Percentiles rank a stretch among this genome's conserved stretches.
Evolutionary conservation across 139 green algal species (phyloP).

Genomic region (Zygnema circumcarinatum): DNA sequence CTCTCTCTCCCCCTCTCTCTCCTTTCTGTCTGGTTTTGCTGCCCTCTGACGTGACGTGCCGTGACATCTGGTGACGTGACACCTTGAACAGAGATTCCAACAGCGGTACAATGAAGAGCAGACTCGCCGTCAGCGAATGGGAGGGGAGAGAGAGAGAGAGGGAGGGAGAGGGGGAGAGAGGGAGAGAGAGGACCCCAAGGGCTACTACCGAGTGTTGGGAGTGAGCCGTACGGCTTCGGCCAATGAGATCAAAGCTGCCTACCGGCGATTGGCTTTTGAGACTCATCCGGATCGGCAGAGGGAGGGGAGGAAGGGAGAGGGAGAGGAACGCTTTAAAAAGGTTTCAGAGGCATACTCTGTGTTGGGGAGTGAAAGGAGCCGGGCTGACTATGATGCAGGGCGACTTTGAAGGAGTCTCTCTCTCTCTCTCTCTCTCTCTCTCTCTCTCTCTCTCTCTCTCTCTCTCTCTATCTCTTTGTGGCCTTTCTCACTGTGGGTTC

Average conservation of each 20-base stretch:
- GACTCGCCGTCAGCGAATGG: not conserved
- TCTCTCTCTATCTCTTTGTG: not conserved
- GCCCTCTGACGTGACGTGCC: no score
- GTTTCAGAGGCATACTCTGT: constrained; percentile 7
- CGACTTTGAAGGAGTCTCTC: not conserved
- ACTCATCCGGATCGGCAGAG: not conserved
- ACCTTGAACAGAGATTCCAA: not conserved
- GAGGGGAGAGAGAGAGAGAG: not conserved
- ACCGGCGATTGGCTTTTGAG: not conserved
- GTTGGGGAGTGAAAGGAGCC: not conserved
- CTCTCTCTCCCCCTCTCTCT: not conserved
- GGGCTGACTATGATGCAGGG: not conserved
- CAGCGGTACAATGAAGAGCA: not conserved
- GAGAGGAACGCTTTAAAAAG: constrained; percentile 18
- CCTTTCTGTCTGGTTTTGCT: no score
- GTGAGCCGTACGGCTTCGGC: not conserved
- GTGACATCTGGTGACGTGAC: no score
- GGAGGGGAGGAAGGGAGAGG: not conserved
- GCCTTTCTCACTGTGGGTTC: no score
- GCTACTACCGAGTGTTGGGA: not conserved
- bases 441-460: no score
- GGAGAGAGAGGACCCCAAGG: not conserved
- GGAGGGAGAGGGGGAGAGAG: not conserved
- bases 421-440: no score
- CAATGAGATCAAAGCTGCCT: constrained; percentile 20